These are phyloP conservation scores for Trichophyton verrucosum DNA, from an alignment of 2,329 filamentous ascomycete species.

Conservation along the genomic window DNA sequence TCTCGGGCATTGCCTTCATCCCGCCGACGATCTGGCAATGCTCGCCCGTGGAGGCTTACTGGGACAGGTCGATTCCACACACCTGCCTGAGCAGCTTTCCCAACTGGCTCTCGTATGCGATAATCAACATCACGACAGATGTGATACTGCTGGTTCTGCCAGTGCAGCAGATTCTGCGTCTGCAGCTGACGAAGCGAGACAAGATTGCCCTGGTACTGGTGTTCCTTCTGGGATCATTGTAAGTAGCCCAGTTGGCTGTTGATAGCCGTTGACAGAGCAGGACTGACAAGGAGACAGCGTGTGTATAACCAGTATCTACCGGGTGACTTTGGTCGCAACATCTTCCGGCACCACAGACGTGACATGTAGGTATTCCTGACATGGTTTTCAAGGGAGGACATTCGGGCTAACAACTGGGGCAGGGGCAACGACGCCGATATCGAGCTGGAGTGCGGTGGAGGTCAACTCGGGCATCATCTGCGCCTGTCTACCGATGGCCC, in stretches of 20 bases:
- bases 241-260: background rate
- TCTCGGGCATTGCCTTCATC: constrained; percentile 8
- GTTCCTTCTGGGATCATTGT: constrained; percentile 12
- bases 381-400: background rate
- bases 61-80: constrained; percentile 9
- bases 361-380: constrained; percentile 6
- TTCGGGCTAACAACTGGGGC: background rate
- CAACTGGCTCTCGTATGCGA: constrained; percentile 9
- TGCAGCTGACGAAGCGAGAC: constrained; percentile 9
- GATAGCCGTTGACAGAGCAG: background rate
- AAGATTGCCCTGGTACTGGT: constrained; percentile 11
- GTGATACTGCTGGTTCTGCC: constrained; percentile 11
- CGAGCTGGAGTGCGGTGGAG: constrained; percentile 25
- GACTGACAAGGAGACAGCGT: constrained; percentile 13
- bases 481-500: constrained; percentile 23
- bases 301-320: constrained; percentile 33
- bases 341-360: constrained; percentile 4
- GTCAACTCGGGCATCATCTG: constrained; percentile 27
- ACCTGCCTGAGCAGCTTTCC: constrained; percentile 6
- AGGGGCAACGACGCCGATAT: constrained; percentile 5
- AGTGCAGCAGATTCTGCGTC: constrained; percentile 8
- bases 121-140: constrained; percentile 11
- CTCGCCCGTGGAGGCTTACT: constrained; percentile 8
- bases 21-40: constrained; percentile 11
- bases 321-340: constrained; percentile 17